Evolutionary conservation across 2,329 filamentous ascomycete species (phyloP).

Genomic region (Alternaria gaisen): DNA sequence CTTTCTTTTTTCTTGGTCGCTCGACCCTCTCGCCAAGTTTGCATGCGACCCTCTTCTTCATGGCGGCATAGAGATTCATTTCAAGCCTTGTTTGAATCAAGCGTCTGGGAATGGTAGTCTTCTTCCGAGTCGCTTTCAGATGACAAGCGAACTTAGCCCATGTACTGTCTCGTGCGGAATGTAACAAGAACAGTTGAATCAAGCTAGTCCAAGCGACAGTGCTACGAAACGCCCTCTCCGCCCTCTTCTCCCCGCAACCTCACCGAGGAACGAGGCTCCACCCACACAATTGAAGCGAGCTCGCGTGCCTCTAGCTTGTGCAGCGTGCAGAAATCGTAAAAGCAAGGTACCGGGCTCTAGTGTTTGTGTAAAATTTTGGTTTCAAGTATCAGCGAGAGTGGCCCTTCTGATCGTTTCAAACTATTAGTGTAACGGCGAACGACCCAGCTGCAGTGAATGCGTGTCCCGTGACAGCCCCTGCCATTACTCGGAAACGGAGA

Average conservation of each 20-base stretch:
- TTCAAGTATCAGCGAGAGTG: neutral
- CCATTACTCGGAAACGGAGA: constrained; percentile 28
- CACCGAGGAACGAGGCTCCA: constrained; percentile 13
- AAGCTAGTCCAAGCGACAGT: constrained; percentile 8
- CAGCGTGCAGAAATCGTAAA: constrained; percentile 29
- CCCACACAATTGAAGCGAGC: constrained; percentile 19
- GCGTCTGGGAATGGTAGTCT: neutral
- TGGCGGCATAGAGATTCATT: neutral
- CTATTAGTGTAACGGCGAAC: constrained; percentile 26
- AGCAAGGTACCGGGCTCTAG: constrained; percentile 22
- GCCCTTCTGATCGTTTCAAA: constrained; percentile 3
- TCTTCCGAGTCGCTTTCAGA: neutral
- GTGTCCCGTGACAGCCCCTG: constrained; percentile 20
- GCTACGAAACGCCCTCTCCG: constrained; percentile 19
- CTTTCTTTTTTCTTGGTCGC: neutral
- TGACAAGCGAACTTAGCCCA: neutral
- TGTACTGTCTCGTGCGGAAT: constrained; percentile 3
- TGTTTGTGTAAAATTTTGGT: neutral
- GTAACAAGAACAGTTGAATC: constrained; percentile 2
- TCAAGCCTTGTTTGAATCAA: neutral
- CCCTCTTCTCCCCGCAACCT: constrained; percentile 23
- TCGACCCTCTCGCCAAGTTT: neutral
- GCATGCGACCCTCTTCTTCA: neutral
- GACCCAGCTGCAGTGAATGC: constrained; percentile 29
- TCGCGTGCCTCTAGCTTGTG: constrained; percentile 27